These are phyloP conservation scores for Peniophora sp. DNA, from an alignment of 1,284 basidiomycete genomes.

Conservation along the genomic window DNA sequence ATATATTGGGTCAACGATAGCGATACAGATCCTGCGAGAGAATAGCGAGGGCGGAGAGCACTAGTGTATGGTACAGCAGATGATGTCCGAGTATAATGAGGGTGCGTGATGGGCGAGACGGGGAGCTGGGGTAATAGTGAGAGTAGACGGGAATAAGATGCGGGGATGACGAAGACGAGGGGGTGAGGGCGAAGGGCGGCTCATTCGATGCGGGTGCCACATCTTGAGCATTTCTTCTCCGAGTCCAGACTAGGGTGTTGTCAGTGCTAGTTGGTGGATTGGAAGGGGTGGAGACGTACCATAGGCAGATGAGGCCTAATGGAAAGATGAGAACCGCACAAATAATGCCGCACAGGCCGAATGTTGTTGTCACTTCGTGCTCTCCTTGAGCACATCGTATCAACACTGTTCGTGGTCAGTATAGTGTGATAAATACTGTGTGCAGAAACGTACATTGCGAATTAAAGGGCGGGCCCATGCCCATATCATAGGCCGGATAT, in stretches of 20 bases:
- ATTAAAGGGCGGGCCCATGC: too few species aligned
- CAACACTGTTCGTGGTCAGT: slow-evolving; percentile 18
- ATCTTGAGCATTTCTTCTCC: slow-evolving; percentile 27
- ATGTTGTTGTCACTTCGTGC: slow-evolving; percentile 26
- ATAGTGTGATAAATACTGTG: neutral
- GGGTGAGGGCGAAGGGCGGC: neutral
- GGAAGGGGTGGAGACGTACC: slow-evolving; percentile 15
- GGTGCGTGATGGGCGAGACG: too few species aligned
- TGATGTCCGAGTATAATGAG: too few species aligned
- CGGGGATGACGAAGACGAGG: too few species aligned
- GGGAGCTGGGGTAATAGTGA: too few species aligned
- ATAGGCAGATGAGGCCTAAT: slow-evolving; percentile 29
- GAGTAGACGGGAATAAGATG: too few species aligned
- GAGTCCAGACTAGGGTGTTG: slow-evolving; percentile 22
- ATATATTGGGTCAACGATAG: too few species aligned
- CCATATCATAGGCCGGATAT: neutral
- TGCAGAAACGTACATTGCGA: slow-evolving; percentile 2
- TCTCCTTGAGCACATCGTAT: slow-evolving; percentile 28
- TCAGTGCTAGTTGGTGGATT: neutral
- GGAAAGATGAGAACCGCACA: slow-evolving; percentile 32
- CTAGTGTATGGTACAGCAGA: too few species aligned
- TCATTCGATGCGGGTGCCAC: slow-evolving; percentile 18
- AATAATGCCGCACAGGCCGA: slow-evolving; percentile 33
- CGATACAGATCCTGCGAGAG: too few species aligned
- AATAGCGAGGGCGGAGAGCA: too few species aligned